Evolutionary conservation across 2,329 filamentous ascomycete species (phyloP), one percentile per base, ranked within the genome.

Genomic region (Cercospora zeina): DNA sequence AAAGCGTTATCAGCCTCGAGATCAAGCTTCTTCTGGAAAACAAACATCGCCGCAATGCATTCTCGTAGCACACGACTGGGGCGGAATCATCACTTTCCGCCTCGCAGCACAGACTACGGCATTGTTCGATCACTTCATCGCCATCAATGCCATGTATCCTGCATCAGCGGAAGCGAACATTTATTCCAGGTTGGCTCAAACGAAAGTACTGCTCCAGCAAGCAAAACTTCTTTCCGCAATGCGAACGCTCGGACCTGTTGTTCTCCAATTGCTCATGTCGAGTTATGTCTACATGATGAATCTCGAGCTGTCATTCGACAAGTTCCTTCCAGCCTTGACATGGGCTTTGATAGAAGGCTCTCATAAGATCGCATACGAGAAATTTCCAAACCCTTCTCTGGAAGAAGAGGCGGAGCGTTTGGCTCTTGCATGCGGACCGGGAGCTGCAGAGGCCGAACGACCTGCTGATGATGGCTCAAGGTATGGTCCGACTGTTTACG

Each of bases 41-140:
- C 14, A n/a, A n/a, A n/a, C 24, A 3, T 27, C 68, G 66, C n/a
- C 71, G 68, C 65, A 62, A 36, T 72, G 79, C 55, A 76, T 80
- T 71, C 62, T 80, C 21, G 79, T 78, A 0, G 77, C 77, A n/a
- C 77, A 79, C 58, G 77, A 79, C 59, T 80, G 79, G 76, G 76
- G 73, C 34, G 81, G 77, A 58, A 80, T 77, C 62, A 78, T 86
- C 16, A 78, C 77, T 3, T 83, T 79, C 66, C 77, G 84, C 49
- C 78, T 87, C 47, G 84, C 84, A n/a, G 76, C 81, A n/a, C 84
- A 86, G 68, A 84, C 84, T 30, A 77, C 79, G 19, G 76, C 80
- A 57, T 70, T 87, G 51, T 81, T 83, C 8, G 81, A 86, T 71
- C 78, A 82, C 42, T 84, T 83, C 68, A 79, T 86, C 37, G 71